phyloP scores from a whole-genome alignment of 75 land plant species.

The Azolla pinnata region DNA sequence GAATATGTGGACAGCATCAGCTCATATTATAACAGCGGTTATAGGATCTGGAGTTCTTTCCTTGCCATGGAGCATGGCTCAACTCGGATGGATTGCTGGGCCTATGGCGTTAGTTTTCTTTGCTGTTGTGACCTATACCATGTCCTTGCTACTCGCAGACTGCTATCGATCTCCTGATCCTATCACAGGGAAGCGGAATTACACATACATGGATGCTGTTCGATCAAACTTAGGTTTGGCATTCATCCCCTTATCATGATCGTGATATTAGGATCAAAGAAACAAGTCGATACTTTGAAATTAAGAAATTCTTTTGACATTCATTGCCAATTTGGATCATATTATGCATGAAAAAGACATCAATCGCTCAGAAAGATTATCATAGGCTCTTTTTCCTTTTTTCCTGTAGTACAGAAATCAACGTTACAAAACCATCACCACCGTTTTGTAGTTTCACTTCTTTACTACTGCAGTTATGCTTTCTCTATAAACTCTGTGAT shows the following conservation, averaged over 20 bases:
- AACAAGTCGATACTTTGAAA: too few relatives aligned
- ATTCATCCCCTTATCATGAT: background rate
- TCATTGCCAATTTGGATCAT: too few relatives aligned
- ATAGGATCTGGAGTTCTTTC: slow-evolving; percentile 77
- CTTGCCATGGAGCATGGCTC: slow-evolving; percentile 73
- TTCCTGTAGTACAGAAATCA: too few relatives aligned
- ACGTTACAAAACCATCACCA: too few relatives aligned
- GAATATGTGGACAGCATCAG: slow-evolving; percentile 57
- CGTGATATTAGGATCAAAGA: too few relatives aligned
- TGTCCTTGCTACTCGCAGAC: slow-evolving; percentile 53
- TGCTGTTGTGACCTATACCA: slow-evolving; percentile 47
- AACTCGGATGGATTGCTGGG: slow-evolving; percentile 77
- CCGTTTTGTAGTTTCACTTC: too few relatives aligned
- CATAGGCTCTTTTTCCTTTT: too few relatives aligned
- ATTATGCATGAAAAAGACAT: too few relatives aligned
- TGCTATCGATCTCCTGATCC: slow-evolving; percentile 59
- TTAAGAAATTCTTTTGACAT: too few relatives aligned
- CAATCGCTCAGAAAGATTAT: too few relatives aligned
- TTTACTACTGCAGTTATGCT: too few relatives aligned
- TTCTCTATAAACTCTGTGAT: too few relatives aligned
- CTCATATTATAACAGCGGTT: slow-evolving; percentile 73
- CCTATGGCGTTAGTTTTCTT: slow-evolving; percentile 46
- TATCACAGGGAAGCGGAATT: slow-evolving; percentile 58
- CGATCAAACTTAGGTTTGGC: slow-evolving; percentile 36
- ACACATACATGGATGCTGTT: slow-evolving; percentile 67